A percentile compares a stretch with the other conserved stretches of the same genome.
Evolutionary conservation across 768 basidiomycete species (phyloP).

Genomic region (Porpolomopsis calyptriformis): DNA sequence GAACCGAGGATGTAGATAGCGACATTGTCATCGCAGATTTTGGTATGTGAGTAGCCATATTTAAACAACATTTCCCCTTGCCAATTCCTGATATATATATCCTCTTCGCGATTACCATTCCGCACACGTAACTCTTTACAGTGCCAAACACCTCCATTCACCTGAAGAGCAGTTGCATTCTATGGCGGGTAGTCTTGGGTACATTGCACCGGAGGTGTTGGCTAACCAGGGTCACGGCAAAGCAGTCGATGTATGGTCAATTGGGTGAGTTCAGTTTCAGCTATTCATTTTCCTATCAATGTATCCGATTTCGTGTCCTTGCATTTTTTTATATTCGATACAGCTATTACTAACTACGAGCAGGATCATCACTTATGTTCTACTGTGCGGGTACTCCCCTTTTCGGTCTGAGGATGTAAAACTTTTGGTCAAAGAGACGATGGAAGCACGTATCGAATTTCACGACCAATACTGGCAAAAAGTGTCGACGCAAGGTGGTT

Average conservation of each 20-base stretch:
- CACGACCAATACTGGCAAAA: conserved; percentile 95
- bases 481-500: conserved; percentile 59
- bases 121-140: conserved; percentile 17
- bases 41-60: conserved; percentile 68
- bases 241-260: conserved; percentile 89
- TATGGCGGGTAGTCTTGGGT: conserved; percentile 76
- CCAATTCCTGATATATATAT: not conserved
- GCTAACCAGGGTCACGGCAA: conserved; percentile 79
- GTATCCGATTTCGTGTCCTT: conserved; percentile 3
- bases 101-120: too few relatives aligned
- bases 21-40: conserved; percentile 95
- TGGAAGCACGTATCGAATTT: conserved; percentile 75
- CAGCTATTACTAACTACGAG: not conserved
- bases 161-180: conserved; percentile 61
- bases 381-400: conserved; percentile 91
- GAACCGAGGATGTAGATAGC: conserved; percentile 63
- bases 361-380: conserved; percentile 89
- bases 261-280: conserved; percentile 50
- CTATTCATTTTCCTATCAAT: too few relatives aligned
- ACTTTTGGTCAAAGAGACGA: conserved; percentile 75
- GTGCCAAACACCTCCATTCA: conserved; percentile 73
- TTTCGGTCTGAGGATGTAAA: conserved; percentile 78
- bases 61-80: not conserved
- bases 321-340: not conserved
- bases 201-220: conserved; percentile 86